Base-by-base conservation (phyloP, 2,329 filamentous ascomycete species). In the Penicillium sp. region DNA sequence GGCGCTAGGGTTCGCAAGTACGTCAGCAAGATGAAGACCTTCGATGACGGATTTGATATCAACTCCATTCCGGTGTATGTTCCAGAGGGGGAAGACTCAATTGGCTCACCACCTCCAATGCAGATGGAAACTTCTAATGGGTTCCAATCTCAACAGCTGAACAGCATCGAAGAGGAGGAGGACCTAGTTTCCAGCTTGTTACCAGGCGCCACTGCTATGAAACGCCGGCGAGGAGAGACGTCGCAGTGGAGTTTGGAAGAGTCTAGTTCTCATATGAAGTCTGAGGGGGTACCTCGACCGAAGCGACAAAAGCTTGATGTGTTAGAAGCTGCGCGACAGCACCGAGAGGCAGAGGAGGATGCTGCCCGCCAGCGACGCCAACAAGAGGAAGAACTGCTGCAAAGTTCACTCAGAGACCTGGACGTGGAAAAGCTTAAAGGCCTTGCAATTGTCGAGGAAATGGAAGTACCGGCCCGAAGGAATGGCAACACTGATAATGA, bases 141-240 rank as follows among this genome's bases (percentile, higher is more conserved):
- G 21, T 71, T 75, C 45, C 66, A 70, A 49, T 69, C 62, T 35
- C 77, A 74, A 58, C 69, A 70, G 23, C 64, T 70, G 3, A 64
- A 66, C 35, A 66, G 68, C 26, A 56, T 70, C 3, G 67, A 74
- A 29, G 69, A 75, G 13, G 72, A 76, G 41, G 79, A 86, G 58
- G 85, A 90, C 49, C 77, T 90, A 8, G 86, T 94, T 74, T 88
- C 92, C 15, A 83, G 85, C 23, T 85, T 97, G 59, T 88, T 93
- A 1, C 91, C 93, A 0, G 91, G 89, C 1, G 88, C 91, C 3
- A 88, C 90, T 30, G 88, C 88, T 5, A 86, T 93, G 72, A 98
- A 96, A 75, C 87, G 89, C n/a, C 88, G 90, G 23, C 88, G 90
- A 29, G 82, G 91, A 21, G 88, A 86, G 64, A 83, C 84, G 55